Conservation (phyloP, 2,329 filamentous ascomycete genomes). For the Colletotrichum tofieldiae region DNA sequence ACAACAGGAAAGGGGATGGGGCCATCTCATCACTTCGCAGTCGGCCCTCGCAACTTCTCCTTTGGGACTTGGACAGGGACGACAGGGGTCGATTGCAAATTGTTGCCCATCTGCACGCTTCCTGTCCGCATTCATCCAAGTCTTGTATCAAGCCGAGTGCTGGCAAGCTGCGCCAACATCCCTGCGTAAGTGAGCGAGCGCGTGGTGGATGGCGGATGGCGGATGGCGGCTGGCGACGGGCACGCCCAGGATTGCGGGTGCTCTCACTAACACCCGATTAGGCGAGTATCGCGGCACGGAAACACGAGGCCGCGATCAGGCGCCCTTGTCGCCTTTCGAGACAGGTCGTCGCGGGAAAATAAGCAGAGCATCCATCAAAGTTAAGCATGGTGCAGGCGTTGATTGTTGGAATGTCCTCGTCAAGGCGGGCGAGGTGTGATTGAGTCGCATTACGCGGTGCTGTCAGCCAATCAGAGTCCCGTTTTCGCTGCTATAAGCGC, state of each 20-base stretch:
- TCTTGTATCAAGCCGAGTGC: conserved; percentile 3
- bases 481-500: conserved; percentile 39
- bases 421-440: conserved; percentile 41
- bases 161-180: conserved; percentile 19
- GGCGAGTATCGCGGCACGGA: conserved; percentile 31
- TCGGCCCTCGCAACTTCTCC: conserved; percentile 2
- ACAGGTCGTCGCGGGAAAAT: conserved; percentile 17
- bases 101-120: background rate
- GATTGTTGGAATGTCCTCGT: conserved; percentile 9
- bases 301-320: conserved; percentile 26
- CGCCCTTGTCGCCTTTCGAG: conserved; percentile 25
- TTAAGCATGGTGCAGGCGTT: conserved; percentile 8
- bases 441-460: conserved; percentile 41
- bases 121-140: background rate
- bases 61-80: conserved; percentile 18
- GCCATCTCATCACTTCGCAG: conserved; percentile 31
- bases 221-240: conserved; percentile 18
- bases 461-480: conserved; percentile 39
- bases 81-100: conserved; percentile 20
- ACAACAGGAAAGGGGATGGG: conserved; percentile 24
- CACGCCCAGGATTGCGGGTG: conserved; percentile 17
- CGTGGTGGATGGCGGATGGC: conserved; percentile 4
- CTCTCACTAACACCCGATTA: conserved; percentile 22
- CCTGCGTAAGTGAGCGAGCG: conserved; percentile 17
- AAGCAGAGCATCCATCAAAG: conserved; percentile 14